Percentiles rank a stretch among this genome's conserved stretches.
These are phyloP conservation scores for Globisporangium mamillatum DNA, from an alignment of 352 stramenopile species.

Conservation along the genomic window DNA sequence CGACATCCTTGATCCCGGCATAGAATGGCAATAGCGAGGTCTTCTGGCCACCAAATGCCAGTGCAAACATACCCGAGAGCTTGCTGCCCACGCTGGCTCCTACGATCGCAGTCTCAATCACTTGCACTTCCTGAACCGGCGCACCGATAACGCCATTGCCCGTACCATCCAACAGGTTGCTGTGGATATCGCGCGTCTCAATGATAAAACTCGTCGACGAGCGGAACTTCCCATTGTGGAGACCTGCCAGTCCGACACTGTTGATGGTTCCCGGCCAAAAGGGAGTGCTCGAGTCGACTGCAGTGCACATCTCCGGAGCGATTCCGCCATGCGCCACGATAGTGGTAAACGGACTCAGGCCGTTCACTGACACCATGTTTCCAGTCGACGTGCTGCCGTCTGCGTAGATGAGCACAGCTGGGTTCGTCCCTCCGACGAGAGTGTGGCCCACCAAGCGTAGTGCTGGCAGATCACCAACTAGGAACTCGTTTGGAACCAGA, in stretches of 20 bases:
- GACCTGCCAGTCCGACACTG: slow-evolving; percentile 47
- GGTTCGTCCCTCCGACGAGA: slow-evolving; percentile 32
- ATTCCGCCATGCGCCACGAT: slow-evolving; percentile 61
- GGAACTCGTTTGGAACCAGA: slow-evolving; percentile 37
- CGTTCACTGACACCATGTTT: slow-evolving; percentile 32
- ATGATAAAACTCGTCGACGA: slow-evolving; percentile 88
- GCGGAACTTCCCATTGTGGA: slow-evolving; percentile 65
- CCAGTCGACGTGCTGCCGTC: slow-evolving; percentile 30
- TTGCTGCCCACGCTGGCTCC: slow-evolving; percentile 23
- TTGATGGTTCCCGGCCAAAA: slow-evolving; percentile 66
- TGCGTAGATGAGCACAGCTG: slow-evolving; percentile 33
- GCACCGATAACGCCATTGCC: slow-evolving; percentile 46
- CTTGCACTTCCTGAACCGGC: slow-evolving; percentile 87
- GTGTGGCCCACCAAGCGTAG: slow-evolving; percentile 26
- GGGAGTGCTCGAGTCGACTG: slow-evolving; percentile 46
- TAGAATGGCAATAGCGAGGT: slow-evolving; percentile 55
- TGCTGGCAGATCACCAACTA: slow-evolving; percentile 54
- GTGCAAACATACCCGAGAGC: slow-evolving; percentile 71
- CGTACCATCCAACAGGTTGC: slow-evolving; percentile 88
- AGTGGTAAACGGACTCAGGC: slow-evolving; percentile 49
- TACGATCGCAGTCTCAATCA: slow-evolving; percentile 82
- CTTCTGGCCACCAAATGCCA: slow-evolving; percentile 66
- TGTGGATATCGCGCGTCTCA: slow-evolving; percentile 89
- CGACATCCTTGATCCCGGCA: slow-evolving; percentile 72
- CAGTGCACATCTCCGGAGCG: slow-evolving; percentile 62